These are phyloP conservation scores for Musa balbisiana DNA, from an alignment of 202 grass and related monocot genomes.

Conservation along the genomic window DNA sequence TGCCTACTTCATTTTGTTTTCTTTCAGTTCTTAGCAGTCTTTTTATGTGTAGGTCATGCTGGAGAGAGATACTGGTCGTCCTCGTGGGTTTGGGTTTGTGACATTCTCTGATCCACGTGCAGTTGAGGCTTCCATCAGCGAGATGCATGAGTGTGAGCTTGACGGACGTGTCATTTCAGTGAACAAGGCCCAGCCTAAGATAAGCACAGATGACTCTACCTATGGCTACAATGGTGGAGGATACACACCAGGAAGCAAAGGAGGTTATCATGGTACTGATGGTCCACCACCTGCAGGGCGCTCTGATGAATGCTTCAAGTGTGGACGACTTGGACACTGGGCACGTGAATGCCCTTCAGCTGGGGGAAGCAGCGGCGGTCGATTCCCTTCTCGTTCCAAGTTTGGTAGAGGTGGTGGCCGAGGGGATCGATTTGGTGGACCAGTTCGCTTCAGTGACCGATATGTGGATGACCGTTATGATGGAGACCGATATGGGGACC, in stretches of 20 bases:
- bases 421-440: conserved; percentile 63
- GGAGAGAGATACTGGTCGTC: conserved; percentile 88
- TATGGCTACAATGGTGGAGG: conserved; percentile 64
- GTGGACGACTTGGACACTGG: conserved; percentile 87
- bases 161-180: conserved; percentile 93
- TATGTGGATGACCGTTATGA: conserved; percentile 91
- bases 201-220: conserved; percentile 55
- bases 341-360: conserved; percentile 87
- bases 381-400: conserved; percentile 44
- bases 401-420: conserved; percentile 51
- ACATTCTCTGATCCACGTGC: conserved; percentile 70
- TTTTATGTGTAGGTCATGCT: conserved; percentile 60
- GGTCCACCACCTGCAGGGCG: conserved; percentile 39
- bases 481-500: conserved; percentile 47
- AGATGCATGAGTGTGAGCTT: conserved; percentile 81
- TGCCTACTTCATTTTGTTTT: not conserved
- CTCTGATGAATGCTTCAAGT: conserved; percentile 77
- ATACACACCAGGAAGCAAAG: conserved; percentile 23
- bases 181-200: conserved; percentile 85
- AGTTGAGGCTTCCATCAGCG: conserved; percentile 62
- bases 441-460: conserved; percentile 59
- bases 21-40: conserved; percentile 16
- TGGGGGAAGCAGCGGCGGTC: conserved; percentile 44
- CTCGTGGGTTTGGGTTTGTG: conserved; percentile 95
- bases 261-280: conserved; percentile 60